phyloP scores from a whole-genome alignment of 2,329 filamentous ascomycete species.

The Neopestalotiopsis clavispora region DNA sequence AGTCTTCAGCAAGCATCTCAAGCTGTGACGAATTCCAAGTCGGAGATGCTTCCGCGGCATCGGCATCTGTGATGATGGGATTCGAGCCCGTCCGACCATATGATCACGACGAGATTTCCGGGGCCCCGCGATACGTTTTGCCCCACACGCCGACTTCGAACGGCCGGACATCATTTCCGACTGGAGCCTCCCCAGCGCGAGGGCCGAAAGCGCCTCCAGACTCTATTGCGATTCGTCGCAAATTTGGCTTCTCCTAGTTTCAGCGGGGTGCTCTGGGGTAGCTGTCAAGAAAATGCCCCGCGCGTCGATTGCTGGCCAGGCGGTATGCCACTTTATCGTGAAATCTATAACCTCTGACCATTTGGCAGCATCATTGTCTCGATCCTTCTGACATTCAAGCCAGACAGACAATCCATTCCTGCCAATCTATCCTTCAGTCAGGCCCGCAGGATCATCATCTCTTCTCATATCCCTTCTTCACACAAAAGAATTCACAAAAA shows the following conservation, averaged over 20 bases:
- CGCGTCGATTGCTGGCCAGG: not conserved
- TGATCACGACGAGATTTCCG: not conserved
- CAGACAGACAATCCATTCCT: too few species aligned
- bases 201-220: not conserved
- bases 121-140: not conserved
- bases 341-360: not conserved
- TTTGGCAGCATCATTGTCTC: not conserved
- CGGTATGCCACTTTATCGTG: not conserved
- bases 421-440: too few species aligned
- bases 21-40: not conserved
- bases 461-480: not conserved
- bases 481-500: not conserved
- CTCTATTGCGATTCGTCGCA: not conserved
- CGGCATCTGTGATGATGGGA: not conserved
- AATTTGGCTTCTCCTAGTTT: not conserved
- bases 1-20: not conserved
- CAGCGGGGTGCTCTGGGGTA: not conserved
- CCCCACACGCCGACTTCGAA: not conserved
- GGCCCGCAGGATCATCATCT: too few species aligned
- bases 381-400: not conserved
- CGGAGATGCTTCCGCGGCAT: not conserved
- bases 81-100: not conserved
- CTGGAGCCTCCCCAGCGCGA: too few species aligned
- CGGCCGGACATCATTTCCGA: not conserved
- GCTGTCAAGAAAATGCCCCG: not conserved